A percentile compares a stretch with the other conserved stretches of the same genome.
Conservation (phyloP, 2,329 filamentous ascomycete genomes). For the Aspergillus ustus region DNA sequence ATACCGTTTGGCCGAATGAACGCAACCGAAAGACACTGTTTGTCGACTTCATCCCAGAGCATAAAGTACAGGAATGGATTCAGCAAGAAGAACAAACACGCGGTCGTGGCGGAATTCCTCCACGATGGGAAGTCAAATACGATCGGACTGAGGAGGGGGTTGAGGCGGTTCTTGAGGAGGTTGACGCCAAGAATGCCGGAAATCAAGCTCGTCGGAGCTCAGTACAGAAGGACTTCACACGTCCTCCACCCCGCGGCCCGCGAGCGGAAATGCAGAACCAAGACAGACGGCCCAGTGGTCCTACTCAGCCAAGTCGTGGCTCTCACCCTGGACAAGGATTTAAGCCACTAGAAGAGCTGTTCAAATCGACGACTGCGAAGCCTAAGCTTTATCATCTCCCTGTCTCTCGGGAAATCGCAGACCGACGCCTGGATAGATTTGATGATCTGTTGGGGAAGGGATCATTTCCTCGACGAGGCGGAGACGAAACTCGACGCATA, state of each 20-base stretch:
- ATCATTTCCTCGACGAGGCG: slow-evolving; percentile 41
- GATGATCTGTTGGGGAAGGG: slow-evolving; percentile 49
- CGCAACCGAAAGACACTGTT: slow-evolving; percentile 80
- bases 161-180: slow-evolving; percentile 61
- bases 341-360: slow-evolving; percentile 63
- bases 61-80: slow-evolving; percentile 75
- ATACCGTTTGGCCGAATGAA: slow-evolving; percentile 84
- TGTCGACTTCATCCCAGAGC: slow-evolving; percentile 86
- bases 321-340: slow-evolving; percentile 50
- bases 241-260: slow-evolving; percentile 31
- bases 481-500: slow-evolving; percentile 69
- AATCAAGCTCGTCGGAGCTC: slow-evolving; percentile 19
- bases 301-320: slow-evolving; percentile 22
- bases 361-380: slow-evolving; percentile 63
- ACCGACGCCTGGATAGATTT: slow-evolving; percentile 66
- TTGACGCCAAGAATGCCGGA: slow-evolving; percentile 32
- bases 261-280: slow-evolving; percentile 29
- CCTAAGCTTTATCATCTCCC: slow-evolving; percentile 70
- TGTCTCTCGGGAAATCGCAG: slow-evolving; percentile 67
- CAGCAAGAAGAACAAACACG: slow-evolving; percentile 63
- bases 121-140: slow-evolving; percentile 77
- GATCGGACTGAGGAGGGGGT: slow-evolving; percentile 61
- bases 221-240: slow-evolving; percentile 24
- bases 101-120: slow-evolving; percentile 46
- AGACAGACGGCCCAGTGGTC: slow-evolving; percentile 33